Percentiles rank a stretch among this genome's conserved stretches.
Evolutionary conservation across 805 yeast species (phyloP).

Genomic region (Cyberlindnera japonica): DNA sequence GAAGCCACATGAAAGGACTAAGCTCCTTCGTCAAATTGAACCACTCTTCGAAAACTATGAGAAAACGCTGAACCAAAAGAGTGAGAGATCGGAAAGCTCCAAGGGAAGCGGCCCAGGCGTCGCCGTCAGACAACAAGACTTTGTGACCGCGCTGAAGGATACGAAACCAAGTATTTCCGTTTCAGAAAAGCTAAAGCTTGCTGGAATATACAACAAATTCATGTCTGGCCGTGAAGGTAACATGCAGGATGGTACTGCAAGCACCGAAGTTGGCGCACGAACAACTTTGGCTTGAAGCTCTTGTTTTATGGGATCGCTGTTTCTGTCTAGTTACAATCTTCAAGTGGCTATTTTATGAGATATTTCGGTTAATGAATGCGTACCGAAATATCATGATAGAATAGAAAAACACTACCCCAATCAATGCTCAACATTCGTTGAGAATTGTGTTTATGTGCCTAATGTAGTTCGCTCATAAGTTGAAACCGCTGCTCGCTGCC

Average conservation of each 20-base stretch:
- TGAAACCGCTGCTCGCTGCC: constrained; percentile 5
- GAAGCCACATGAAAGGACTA: constrained; percentile 39
- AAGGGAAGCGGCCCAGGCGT: constrained; percentile 33
- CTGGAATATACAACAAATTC: constrained; percentile 65
- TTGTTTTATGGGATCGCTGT: too few relatives aligned
- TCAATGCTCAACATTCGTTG: too few relatives aligned
- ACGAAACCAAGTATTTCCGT: constrained; percentile 88
- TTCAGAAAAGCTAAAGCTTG: constrained; percentile 62
- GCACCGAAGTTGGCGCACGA: constrained; percentile 18
- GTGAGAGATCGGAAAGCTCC: not conserved
- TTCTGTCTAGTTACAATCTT: too few relatives aligned
- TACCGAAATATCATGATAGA: too few relatives aligned
- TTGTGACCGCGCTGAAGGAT: constrained; percentile 59
- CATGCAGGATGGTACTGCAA: constrained; percentile 84
- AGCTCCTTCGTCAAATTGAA: constrained; percentile 41
- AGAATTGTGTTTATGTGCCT: too few relatives aligned
- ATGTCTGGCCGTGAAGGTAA: constrained; percentile 77
- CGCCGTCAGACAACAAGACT: constrained; percentile 48
- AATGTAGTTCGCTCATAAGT: too few relatives aligned
- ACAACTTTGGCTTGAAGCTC: constrained; percentile 15
- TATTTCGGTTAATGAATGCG: too few relatives aligned
- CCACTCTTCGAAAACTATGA: constrained; percentile 30
- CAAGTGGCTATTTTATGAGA: too few relatives aligned
- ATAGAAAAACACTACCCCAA: too few relatives aligned
- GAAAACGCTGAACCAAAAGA: not conserved